phyloP scores from a whole-genome alignment of 2,329 filamentous ascomycete species.

The Aspergillus sp. region DNA sequence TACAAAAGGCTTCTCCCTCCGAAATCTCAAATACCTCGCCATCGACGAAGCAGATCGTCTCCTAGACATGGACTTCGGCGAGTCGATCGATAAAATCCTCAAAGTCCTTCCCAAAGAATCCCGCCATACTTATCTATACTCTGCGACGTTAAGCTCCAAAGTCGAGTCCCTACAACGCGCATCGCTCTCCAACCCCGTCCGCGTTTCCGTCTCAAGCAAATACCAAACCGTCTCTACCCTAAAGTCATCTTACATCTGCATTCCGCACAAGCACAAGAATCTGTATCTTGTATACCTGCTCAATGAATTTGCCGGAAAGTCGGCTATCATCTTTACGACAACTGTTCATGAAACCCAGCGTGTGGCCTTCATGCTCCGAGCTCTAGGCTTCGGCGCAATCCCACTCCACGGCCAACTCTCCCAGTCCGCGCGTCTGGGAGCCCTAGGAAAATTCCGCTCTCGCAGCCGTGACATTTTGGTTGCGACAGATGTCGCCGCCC shows the following conservation, averaged over 20 bases:
- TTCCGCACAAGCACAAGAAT: conserved; percentile 85
- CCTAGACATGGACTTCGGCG: conserved; percentile 91
- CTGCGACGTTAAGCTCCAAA: conserved; percentile 89
- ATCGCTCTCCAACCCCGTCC: conserved; percentile 77
- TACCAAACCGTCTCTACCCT: conserved; percentile 91
- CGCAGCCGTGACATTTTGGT: conserved; percentile 79
- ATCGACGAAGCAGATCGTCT: conserved; percentile 94
- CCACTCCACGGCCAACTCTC: conserved; percentile 90
- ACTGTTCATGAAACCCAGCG: conserved; percentile 91
- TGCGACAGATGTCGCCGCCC: conserved; percentile 89
- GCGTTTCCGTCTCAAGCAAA: conserved; percentile 79
- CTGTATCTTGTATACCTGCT: conserved; percentile 82
- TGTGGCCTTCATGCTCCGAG: conserved; percentile 76
- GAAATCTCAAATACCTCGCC: conserved; percentile 80
- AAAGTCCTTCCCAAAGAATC: conserved; percentile 75
- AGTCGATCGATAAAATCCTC: conserved; percentile 87
- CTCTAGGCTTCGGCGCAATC: conserved; percentile 85
- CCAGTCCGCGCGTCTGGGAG: conserved; percentile 81
- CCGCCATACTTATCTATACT: conserved; percentile 82
- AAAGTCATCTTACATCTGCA: conserved; percentile 81
- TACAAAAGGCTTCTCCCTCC: conserved; percentile 90
- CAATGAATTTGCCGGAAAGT: conserved; percentile 84
- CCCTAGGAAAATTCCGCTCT: conserved; percentile 84
- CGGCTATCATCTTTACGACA: conserved; percentile 84
- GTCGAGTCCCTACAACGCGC: conserved; percentile 91